Conservation (phyloP, 2,329 filamentous ascomycete genomes). For the Penicillium psychrosexuale region DNA sequence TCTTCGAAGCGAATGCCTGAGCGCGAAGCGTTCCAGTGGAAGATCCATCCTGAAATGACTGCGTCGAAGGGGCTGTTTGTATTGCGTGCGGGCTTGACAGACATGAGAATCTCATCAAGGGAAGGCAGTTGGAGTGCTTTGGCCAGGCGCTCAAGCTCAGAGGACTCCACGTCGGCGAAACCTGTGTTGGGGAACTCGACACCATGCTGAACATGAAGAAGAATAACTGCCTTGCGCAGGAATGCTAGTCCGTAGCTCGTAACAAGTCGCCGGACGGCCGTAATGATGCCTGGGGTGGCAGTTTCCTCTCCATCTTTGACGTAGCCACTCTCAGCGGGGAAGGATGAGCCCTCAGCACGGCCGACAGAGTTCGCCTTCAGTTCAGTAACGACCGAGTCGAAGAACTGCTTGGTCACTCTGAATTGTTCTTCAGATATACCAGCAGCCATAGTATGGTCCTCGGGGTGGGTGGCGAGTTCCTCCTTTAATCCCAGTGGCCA, state of each 20-base stretch:
- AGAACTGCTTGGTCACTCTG: conserved; percentile 34
- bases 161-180: conserved; percentile 60
- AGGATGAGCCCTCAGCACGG: conserved; percentile 34
- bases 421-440: conserved; percentile 32
- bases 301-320: conserved; percentile 39
- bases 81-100: conserved; percentile 46
- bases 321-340: conserved; percentile 37
- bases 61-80: conserved; percentile 45
- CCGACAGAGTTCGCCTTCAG: conserved; percentile 38
- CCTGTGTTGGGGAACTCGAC: conserved; percentile 77
- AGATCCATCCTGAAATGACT: conserved; percentile 69
- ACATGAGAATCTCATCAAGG: conserved; percentile 72
- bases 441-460: conserved; percentile 26
- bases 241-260: conserved; percentile 86
- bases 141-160: conserved; percentile 80
- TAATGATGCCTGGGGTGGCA: conserved; percentile 31
- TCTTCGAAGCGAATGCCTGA: conserved; percentile 33
- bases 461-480: conserved; percentile 30
- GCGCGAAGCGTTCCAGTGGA: conserved; percentile 42
- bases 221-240: conserved; percentile 76
- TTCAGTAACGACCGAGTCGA: conserved; percentile 38
- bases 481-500: conserved; percentile 38
- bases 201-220: conserved; percentile 84
- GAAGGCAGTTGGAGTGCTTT: conserved; percentile 71
- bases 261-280: conserved; percentile 45